A percentile compares a stretch with the other conserved stretches of the same genome.
phyloP scores from a whole-genome alignment of 75 land plant genomes.

The Sequoiadendron giganteum region DNA sequence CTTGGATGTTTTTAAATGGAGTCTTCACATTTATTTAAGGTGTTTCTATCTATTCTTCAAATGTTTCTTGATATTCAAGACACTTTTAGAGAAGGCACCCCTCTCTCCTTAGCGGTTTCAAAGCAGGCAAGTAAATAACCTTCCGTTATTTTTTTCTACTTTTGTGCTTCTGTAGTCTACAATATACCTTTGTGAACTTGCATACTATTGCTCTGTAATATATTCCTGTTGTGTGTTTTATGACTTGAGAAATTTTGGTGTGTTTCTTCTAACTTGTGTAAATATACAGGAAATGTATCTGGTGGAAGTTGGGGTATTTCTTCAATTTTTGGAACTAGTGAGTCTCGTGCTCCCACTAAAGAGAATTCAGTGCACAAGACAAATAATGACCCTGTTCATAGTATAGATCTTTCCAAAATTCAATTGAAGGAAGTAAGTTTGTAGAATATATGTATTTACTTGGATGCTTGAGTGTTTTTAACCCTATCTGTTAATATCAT shows the following conservation, averaged over 20 bases:
- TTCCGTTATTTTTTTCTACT: not conserved
- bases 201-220: not conserved
- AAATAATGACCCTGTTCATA: constrained; percentile 22
- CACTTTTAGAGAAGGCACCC: too few species aligned
- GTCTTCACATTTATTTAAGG: too few species aligned
- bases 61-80: too few species aligned
- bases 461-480: not conserved
- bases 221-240: not conserved
- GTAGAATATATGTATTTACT: not conserved
- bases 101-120: not conserved
- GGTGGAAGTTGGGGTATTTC: constrained; percentile 77
- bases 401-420: constrained; percentile 30
- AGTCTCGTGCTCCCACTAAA: constrained; percentile 36
- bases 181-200: not conserved
- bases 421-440: constrained; percentile 43
- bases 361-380: constrained; percentile 15
- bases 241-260: not conserved
- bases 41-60: too few species aligned
- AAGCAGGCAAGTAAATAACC: not conserved
- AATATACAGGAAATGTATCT: constrained; percentile 28
- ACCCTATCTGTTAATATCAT: not conserved
- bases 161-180: not conserved
- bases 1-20: too few species aligned
- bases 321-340: constrained; percentile 71
- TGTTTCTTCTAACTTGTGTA: not conserved